Evolutionary conservation across 1,139 yeast species (phyloP), one percentile per base, ranked within the genome.

Genomic region (Chernovozyma sophiae-reginae): DNA sequence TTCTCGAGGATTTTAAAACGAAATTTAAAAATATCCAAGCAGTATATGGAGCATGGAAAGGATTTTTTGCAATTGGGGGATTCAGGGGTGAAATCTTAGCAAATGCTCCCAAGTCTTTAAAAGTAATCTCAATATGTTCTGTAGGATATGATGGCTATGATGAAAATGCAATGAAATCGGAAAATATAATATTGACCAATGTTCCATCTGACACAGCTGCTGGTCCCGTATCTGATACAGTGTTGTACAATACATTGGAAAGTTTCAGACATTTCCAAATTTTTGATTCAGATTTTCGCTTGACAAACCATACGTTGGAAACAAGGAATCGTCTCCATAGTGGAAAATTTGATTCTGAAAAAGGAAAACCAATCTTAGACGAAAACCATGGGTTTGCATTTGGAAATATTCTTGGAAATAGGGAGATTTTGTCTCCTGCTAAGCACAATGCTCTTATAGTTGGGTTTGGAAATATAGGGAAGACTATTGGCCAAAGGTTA

Each of bases 391-490:
- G 75, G 33, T 68, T 72, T 59, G 43, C 60, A 7, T 65, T 69
- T 34, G 86, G 85, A 20, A 74, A 79, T 46, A 37, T 49, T 17
- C 57, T 70, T 14, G 61, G 60, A 23, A 56, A 60, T 8, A 51
- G 71, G 31, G 55, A 48, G 19, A 66, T 68, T 39, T 45, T 49
- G 25, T 72, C 77, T 13, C 89, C 89, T 7, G 58, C 62, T 5
- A 79, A 78, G 31, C 83, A 80, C 48, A 62, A 65, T 25, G 90
- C 71, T 1, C 79, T 85, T 4, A 72, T 86, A 31, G 76, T 84
- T 2, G 96, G 95, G 0, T 81, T 86, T 51, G 96, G 96, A 2
- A 69, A 77, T 30, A 86, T 86, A 49, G 95, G 95, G 4, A 71
- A 71, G 51, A 68, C 72, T 26, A 76, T 84, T 36, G 95, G 81